Conservation (phyloP, 805 yeast species). For the Teunomyces funiuensis region DNA sequence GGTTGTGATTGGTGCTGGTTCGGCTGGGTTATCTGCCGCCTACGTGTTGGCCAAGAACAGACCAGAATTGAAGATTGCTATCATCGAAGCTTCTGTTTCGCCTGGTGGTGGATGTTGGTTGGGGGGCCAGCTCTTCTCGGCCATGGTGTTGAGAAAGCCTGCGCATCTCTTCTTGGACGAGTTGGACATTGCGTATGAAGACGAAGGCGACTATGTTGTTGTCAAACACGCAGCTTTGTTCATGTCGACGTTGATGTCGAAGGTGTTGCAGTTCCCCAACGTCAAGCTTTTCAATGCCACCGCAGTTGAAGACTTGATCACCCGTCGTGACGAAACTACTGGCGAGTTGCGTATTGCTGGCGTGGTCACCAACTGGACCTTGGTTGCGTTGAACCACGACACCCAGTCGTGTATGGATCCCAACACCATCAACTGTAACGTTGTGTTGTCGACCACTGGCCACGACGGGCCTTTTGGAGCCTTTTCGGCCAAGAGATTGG, state of each 20-base stretch:
- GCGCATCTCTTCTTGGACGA: constrained; percentile 69
- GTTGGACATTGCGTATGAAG: constrained; percentile 65
- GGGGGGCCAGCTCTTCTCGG: constrained; percentile 74
- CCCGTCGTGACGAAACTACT: constrained; percentile 56
- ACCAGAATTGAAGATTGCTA: constrained; percentile 73
- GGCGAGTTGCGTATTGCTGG: constrained; percentile 71
- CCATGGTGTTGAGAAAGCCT: constrained; percentile 79
- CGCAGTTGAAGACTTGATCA: constrained; percentile 76
- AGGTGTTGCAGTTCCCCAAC: constrained; percentile 69
- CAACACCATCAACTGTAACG: constrained; percentile 65
- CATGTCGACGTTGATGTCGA: constrained; percentile 68
- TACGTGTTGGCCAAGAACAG: constrained; percentile 68
- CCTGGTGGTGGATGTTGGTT: constrained; percentile 83
- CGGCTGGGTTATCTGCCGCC: constrained; percentile 77
- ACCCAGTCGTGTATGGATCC: constrained; percentile 83
- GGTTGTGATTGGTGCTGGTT: constrained; percentile 76
- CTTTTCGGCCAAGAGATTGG: constrained; percentile 66
- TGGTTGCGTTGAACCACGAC: constrained; percentile 73
- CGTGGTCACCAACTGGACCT: constrained; percentile 82
- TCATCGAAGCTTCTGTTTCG: constrained; percentile 71
- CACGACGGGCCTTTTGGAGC: constrained; percentile 87
- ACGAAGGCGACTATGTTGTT: constrained; percentile 77
- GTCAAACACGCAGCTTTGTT: constrained; percentile 80
- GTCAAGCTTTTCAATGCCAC: constrained; percentile 79
- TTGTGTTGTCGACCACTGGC: constrained; percentile 72